These are phyloP conservation scores for Solanum hybrid DNA, from an alignment of 305 asterid genomes.

Conservation along the genomic window DNA sequence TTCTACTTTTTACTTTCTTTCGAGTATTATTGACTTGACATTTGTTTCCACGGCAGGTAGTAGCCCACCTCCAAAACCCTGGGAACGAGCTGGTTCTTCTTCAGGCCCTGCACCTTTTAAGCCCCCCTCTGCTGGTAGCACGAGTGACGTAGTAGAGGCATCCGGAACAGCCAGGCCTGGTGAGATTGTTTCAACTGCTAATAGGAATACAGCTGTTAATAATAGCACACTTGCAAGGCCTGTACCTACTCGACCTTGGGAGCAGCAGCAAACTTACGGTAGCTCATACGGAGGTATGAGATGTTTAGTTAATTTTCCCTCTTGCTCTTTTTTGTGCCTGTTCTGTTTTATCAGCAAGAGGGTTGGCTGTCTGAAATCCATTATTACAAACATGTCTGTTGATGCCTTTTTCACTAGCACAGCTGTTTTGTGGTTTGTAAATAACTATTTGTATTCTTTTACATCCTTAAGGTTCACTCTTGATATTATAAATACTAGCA, in stretches of 20 bases:
- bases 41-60: constrained; percentile 28
- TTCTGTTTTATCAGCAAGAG: not conserved
- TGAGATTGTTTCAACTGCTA: constrained; percentile 61
- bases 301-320: not conserved
- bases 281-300: constrained; percentile 70
- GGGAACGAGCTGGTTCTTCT: constrained; percentile 84
- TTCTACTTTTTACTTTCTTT: not conserved
- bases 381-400: not conserved
- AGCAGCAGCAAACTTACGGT: constrained; percentile 65
- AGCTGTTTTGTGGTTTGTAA: too few species aligned
- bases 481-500: too few species aligned
- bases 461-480: too few species aligned
- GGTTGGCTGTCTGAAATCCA: not conserved
- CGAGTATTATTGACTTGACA: not conserved
- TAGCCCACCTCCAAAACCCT: constrained; percentile 77
- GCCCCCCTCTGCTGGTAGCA: constrained; percentile 84
- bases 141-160: constrained; percentile 87
- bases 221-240: constrained; percentile 64
- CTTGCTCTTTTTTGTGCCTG: not conserved
- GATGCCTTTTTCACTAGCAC: too few species aligned
- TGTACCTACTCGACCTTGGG: constrained; percentile 92
- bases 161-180: constrained; percentile 95
- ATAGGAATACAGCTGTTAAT: constrained; percentile 37
- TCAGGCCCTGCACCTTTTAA: constrained; percentile 87
- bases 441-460: too few species aligned